These are phyloP conservation scores for Cercospora sp. DNA, from an alignment of 2,329 filamentous ascomycete genomes.

Conservation along the genomic window DNA sequence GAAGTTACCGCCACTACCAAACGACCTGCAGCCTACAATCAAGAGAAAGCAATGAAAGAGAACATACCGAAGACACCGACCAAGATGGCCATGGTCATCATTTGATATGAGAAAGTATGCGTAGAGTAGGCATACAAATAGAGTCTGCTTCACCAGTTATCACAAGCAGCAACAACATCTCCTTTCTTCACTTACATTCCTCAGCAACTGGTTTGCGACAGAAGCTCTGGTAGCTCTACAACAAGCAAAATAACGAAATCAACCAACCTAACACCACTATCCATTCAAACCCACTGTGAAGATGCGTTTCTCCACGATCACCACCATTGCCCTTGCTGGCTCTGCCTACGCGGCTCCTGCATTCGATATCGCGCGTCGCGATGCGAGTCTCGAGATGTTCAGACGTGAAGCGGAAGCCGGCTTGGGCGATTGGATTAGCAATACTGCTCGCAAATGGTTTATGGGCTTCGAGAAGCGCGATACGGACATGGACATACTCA, in stretches of 20 bases:
- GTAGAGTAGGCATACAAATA: not conserved
- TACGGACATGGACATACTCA: not conserved
- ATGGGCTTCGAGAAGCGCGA: not conserved
- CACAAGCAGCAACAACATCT: not conserved
- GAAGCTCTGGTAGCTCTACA: conserved; percentile 1
- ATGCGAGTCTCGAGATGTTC: not conserved
- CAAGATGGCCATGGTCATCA: not conserved
- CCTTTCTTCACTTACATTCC: not conserved
- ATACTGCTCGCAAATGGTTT: not conserved
- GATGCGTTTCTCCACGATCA: conserved; percentile 1
- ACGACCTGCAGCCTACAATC: not conserved
- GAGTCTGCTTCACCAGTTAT: not conserved
- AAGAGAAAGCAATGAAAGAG: not conserved
- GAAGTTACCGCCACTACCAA: not conserved
- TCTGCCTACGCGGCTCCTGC: not conserved
- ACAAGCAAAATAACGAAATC: not conserved
- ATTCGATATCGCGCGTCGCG: not conserved
- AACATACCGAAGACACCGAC: not conserved
- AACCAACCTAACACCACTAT: not conserved
- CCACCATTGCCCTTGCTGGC: not conserved
- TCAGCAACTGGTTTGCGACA: not conserved
- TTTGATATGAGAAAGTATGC: not conserved
- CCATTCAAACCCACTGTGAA: not conserved
- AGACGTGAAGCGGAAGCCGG: not conserved
- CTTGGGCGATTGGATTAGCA: not conserved